These are phyloP conservation scores for Plectranthus barbatus DNA, from an alignment of 257 asterid genomes.

Conservation along the genomic window DNA sequence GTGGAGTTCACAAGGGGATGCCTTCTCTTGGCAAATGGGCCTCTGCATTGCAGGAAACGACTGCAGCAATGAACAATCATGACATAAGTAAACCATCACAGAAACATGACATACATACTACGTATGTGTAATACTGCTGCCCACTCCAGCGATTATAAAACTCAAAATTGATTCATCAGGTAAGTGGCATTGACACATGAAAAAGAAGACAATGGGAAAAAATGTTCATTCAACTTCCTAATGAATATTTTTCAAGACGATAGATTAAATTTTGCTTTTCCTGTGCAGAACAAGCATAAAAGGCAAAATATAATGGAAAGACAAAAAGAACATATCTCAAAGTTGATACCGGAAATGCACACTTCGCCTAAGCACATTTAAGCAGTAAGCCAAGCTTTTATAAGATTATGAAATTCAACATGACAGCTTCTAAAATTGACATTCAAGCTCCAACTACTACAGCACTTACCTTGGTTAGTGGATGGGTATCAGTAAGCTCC, in stretches of 20 bases:
- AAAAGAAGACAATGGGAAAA: background rate
- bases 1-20: conserved; percentile 40
- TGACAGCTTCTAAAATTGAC: background rate
- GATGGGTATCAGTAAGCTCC: background rate
- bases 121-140: background rate
- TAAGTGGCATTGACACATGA: background rate
- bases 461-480: background rate
- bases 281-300: background rate
- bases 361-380: background rate
- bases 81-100: conserved; percentile 9
- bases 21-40: conserved; percentile 48
- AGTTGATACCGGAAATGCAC: background rate
- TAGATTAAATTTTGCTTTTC: background rate
- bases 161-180: background rate
- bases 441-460: background rate
- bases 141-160: background rate
- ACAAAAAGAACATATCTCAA: background rate
- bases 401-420: background rate
- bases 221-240: background rate
- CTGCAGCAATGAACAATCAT: conserved; percentile 24
- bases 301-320: background rate
- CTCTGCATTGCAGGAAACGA: conserved; percentile 52
- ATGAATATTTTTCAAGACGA: background rate
- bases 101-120: background rate
- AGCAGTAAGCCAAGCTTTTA: background rate